Percentiles rank a stretch among this genome's conserved stretches.
Conservation (phyloP, 2,329 filamentous ascomycete species). For the Gliomastix tumulicola region DNA sequence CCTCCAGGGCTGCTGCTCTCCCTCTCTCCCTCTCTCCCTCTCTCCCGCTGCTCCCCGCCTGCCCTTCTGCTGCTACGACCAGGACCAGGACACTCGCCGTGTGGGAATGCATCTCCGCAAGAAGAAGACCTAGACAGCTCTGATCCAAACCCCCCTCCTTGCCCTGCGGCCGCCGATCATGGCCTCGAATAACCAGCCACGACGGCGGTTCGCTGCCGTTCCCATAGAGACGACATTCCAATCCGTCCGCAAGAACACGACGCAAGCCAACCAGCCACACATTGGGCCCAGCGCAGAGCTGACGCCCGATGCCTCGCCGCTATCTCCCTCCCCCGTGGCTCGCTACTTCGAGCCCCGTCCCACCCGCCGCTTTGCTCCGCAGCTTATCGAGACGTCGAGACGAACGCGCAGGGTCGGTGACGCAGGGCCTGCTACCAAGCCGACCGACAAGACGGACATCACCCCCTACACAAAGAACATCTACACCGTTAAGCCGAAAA, state of each 20-base stretch:
- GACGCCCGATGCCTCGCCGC: slow-evolving; percentile 46
- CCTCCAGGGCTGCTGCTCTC: no score
- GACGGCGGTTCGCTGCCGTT: slow-evolving; percentile 58
- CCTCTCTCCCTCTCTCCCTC: no score
- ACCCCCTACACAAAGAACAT: slow-evolving; percentile 57
- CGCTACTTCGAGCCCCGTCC: slow-evolving; percentile 27
- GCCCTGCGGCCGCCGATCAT: no score
- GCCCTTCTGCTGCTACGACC: no score
- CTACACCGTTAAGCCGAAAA: slow-evolving; percentile 39
- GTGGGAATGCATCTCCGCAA: no score
- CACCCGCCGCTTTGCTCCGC: slow-evolving; percentile 60
- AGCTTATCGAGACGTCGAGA: slow-evolving; percentile 74
- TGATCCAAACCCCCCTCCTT: no score
- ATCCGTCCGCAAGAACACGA: slow-evolving; percentile 37
- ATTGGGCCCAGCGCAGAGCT: slow-evolving; percentile 50
- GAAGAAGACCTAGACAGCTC: no score
- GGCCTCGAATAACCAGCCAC: slow-evolving; percentile 18
- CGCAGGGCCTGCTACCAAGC: slow-evolving; percentile 51
- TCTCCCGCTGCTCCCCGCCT: no score
- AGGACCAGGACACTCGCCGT: no score
- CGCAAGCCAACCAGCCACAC: slow-evolving; percentile 2
- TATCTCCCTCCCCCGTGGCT: slow-evolving; percentile 35
- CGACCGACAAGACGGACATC: slow-evolving; percentile 66
- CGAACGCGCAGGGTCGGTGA: slow-evolving; percentile 64
- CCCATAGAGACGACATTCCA: slow-evolving; percentile 68